Base-by-base conservation (phyloP, 306 rosid genomes). In the Lithocarpus polystachyus region DNA sequence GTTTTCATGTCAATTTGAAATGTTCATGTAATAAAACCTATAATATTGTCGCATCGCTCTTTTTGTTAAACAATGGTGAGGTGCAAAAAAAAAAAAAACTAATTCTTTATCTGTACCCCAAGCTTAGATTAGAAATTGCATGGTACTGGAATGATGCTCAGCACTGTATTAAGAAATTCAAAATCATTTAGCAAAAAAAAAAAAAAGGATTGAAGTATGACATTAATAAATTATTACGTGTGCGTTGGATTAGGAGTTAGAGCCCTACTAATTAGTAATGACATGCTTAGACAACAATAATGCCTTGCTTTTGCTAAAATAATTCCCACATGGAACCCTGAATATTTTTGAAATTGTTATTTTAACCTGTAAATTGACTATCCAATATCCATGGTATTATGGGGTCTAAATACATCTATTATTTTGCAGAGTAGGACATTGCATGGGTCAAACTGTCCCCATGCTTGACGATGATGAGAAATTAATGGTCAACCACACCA, bases 211-310 rank as follows among this genome's bases (percentile, higher is more conserved):
- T 5, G 9, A 24, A 40, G 74, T 85, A 76, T 72, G 31, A 67
- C 59, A 74, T 75, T 3, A 5, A 73, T 75, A 11, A 67, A 75
- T 73, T 75, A 75, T 73, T 75, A n/a, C 73, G 67, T 8, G 69
- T 31, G 51, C 45, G 61, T 55, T 68, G 51, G 64, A 71, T 81
- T 74, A 84, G 56, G 48, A 31, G 48, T 71, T 28, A 75, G 17
- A 48, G 17, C 68, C 71, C 64, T 57, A 56, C 33, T 72, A 73
- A 82, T 77, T 75, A 68, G 78, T 75, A 54, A 80, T 75, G 19
- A 2, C 80, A 37, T 72, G 54, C 40, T 33, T 5, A 14, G 75
- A 56, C 71, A 57, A 67, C 37, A 76, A 31, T 76, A 59, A 60
- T 22, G 31, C 18, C 15, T 60, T 60, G 29, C 29, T 60, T 60